A percentile compares a stretch with the other conserved stretches of the same genome.
These are phyloP conservation scores for Hyaloperonospora brassicae DNA, from an alignment of 352 stramenopile species.

Conservation along the genomic window DNA sequence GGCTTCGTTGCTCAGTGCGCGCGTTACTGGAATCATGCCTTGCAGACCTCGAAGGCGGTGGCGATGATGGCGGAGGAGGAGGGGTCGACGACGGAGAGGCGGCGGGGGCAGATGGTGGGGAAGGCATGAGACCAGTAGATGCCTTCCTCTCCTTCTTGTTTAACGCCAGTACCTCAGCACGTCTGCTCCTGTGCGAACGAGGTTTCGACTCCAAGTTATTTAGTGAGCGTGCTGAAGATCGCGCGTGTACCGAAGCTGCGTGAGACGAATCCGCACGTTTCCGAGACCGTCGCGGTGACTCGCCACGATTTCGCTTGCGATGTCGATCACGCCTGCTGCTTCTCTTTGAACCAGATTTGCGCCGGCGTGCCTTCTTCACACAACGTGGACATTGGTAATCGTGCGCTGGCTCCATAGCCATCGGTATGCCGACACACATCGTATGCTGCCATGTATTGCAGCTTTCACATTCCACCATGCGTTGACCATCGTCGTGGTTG, in stretches of 20 bases:
- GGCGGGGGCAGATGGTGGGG: slow-evolving; percentile 13
- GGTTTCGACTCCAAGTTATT: slow-evolving; percentile 9
- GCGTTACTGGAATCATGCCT: slow-evolving; percentile 10
- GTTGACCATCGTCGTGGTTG: slow-evolving; percentile 61
- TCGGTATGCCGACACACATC: slow-evolving; percentile 45
- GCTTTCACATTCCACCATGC: slow-evolving; percentile 66
- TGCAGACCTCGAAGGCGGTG: slow-evolving; percentile 8
- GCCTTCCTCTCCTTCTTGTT: slow-evolving; percentile 19
- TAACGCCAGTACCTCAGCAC: slow-evolving; percentile 7
- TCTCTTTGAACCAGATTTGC: slow-evolving; percentile 15
- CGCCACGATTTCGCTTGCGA: slow-evolving; percentile 13
- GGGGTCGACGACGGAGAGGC: slow-evolving; percentile 18
- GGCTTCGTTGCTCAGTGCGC: slow-evolving; percentile 10
- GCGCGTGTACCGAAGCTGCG: slow-evolving; percentile 13
- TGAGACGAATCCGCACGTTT: slow-evolving; percentile 17
- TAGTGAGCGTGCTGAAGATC: slow-evolving; percentile 14
- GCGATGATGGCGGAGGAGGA: slow-evolving; percentile 10
- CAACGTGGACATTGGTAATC: slow-evolving; percentile 55
- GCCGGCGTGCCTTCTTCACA: slow-evolving; percentile 21
- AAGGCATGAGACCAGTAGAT: slow-evolving; percentile 8
- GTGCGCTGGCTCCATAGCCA: slow-evolving; percentile 39
- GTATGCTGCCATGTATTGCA: slow-evolving; percentile 77
- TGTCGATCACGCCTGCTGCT: slow-evolving; percentile 18
- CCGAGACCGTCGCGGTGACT: slow-evolving; percentile 4
- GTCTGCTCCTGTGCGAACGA: slow-evolving; percentile 16